Percentiles rank a stretch among this genome's conserved stretches.
phyloP scores from a whole-genome alignment of 2,329 filamentous ascomycete species.

The Rachicladosporium sp. region DNA sequence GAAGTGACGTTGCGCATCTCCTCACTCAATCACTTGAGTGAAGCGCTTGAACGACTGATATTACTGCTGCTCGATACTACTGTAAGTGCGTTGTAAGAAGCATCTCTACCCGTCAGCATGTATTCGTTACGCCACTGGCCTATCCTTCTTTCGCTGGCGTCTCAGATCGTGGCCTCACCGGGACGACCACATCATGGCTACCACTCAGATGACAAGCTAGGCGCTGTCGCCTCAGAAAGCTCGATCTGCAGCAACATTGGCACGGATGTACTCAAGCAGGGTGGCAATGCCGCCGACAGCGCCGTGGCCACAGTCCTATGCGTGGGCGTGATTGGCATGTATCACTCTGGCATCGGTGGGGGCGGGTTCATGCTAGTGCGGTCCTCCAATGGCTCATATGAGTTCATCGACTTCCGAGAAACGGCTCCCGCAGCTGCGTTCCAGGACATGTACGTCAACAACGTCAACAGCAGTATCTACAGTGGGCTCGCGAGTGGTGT shows the following conservation, averaged over 20 bases:
- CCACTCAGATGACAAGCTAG: constrained; percentile 18
- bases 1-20: no score
- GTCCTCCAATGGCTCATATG: constrained; percentile 58
- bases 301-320: constrained; percentile 36
- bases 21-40: no score
- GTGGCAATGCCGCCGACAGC: constrained; percentile 41
- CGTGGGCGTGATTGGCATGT: constrained; percentile 36
- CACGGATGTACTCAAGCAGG: constrained; percentile 30
- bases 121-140: no score
- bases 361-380: constrained; percentile 84
- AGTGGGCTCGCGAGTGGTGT: constrained; percentile 40
- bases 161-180: constrained; percentile 1
- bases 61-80: no score
- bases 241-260: constrained; percentile 35
- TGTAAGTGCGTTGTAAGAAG: no score
- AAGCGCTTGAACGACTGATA: no score
- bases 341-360: constrained; percentile 60
- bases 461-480: constrained; percentile 51
- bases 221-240: constrained; percentile 36
- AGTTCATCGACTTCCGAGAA: constrained; percentile 83
- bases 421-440: constrained; percentile 70
- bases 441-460: constrained; percentile 73
- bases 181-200: constrained; percentile 1
- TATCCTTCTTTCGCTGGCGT: no score
- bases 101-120: no score